Evolutionary conservation across 2,329 filamentous ascomycete species (phyloP).

Genomic region (Sporothrix sp.): DNA sequence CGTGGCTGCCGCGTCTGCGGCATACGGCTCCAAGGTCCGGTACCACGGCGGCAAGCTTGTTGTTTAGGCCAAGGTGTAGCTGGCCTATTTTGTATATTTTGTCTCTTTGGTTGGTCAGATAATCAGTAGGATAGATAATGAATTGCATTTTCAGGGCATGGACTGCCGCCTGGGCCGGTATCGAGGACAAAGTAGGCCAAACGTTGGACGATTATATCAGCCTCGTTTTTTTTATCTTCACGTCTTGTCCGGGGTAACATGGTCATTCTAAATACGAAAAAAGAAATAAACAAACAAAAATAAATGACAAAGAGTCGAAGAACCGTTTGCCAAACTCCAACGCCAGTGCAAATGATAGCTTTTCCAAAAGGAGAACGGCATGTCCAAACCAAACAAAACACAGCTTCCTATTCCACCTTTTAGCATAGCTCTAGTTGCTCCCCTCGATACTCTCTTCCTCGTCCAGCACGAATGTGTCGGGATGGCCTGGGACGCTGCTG

Average conservation of each 20-base stretch:
- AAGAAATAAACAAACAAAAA: not conserved
- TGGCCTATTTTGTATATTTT: not conserved
- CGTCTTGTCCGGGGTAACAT: no score
- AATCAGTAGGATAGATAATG: no score
- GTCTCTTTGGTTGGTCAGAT: not conserved
- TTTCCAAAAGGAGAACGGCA: not conserved
- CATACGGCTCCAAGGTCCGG: slow-evolving; percentile 31
- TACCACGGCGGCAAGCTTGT: slow-evolving; percentile 42
- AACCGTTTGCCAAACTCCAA: not conserved
- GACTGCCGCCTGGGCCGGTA: no score
- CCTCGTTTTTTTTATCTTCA: not conserved
- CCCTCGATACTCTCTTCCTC: slow-evolving; percentile 14
- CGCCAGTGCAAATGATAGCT: not conserved
- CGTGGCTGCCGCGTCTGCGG: slow-evolving; percentile 15
- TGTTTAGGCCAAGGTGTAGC: slow-evolving; percentile 27
- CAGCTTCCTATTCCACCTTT: not conserved
- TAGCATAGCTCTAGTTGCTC: slow-evolving; percentile 21
- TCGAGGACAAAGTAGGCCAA: not conserved
- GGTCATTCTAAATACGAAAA: no score
- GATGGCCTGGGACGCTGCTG: slow-evolving; percentile 13
- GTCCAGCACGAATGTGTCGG: slow-evolving; percentile 11
- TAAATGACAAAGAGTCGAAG: not conserved
- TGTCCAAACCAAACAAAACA: not conserved
- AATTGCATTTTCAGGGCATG: not conserved
- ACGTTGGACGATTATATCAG: not conserved